Evolutionary conservation across 257 asterid species (phyloP), one percentile per base, ranked within the genome.

Genomic region (Avicennia marina): DNA sequence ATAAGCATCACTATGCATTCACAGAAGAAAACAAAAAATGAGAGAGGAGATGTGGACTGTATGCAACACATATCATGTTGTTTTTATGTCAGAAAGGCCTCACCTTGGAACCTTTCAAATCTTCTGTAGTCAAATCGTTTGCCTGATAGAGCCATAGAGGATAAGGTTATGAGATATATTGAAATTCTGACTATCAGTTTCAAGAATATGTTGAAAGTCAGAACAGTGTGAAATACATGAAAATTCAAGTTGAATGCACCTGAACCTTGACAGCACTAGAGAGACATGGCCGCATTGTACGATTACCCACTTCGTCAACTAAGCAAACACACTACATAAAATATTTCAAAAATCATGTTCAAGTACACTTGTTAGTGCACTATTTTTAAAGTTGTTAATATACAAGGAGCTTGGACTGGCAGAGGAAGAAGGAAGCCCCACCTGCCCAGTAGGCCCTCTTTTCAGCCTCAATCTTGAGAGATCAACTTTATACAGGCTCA

Each of bases 201-300:
- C 57, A 57, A 49, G 22, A n/a, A n/a, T n/a, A n/a, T n/a, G n/a
- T n/a, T n/a, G n/a, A n/a, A n/a, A n/a, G n/a, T 52, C 49, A 31
- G 2, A 55, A 70, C 50, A 53, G 9, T n/a, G 20, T 26, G 75
- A n/a, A n/a, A n/a, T n/a, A n/a, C n/a, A n/a, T n/a, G n/a, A n/a
- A n/a, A n/a, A n/a, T n/a, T 19, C 49, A 63, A 44, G 45, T 7
- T 17, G 22, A 42, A 66, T 44, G 63, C 64, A 89, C 99, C 99
- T 93, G 89, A 75, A 93, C 84, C 84, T 89, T 93, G 31, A 79
- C 91, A 9, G 95, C 85, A 70, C 73, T 75, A 7, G 95, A 77
- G 58, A 93, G 87, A 72, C 97, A 93, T 7, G 99, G 99, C 45
- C 99, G 78, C 99, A 93, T 84, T 49, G 99, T 93, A 38, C 99